Base-by-base conservation (phyloP, 2,329 filamentous ascomycete genomes). In the Coccinonectria pachysandricola region DNA sequence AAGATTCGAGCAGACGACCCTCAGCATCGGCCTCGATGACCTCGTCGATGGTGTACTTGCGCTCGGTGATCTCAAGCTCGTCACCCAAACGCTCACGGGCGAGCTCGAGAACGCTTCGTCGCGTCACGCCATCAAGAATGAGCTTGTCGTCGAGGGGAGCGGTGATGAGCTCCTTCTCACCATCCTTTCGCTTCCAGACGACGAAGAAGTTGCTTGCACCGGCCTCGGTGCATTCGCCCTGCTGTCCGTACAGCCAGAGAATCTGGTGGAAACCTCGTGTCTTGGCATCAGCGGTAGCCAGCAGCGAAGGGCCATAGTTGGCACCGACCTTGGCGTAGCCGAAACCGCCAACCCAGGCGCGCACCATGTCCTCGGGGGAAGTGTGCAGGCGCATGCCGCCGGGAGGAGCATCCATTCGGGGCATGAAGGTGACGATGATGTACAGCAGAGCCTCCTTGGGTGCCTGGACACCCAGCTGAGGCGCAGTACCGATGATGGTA, bases 191-290 rank as follows among this genome's bases (percentile, higher is more conserved):
- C 49, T 65, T 69, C 82, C 80, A 86, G 8, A 94, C 63, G 6
- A 93, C 65, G 48, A 95, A 93, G 60, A 94, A 94, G 59, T 95
- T 95, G 47, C 75, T 83, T 8, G 85, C 87, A 4, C 87, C 87
- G 3, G 87, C 87, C 62, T 95, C 87, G 3, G 87, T 95, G 37
- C 92, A 86, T 49, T 74, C 72, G 27, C 71, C 72, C 42, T 88
- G 68, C 20, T 71, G 56, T 2, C 85, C 85, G 47, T 93, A 91
- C 26, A 95, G 68, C 87, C 87, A 95, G n/a, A 95, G 69, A 30
- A 95, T 79, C 65, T 95, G 88, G 49, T 88, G 73, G 57, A 75
- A 95, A 0, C 88, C 87, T 20, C 71, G 60, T 8, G 60, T 62
- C 30, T 75, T 63, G 3, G 87, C 87, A 53, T 87, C 80, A 11